Evolutionary conservation across 352 stramenopile species (phyloP).

Genomic region (Globisporangium sylvaticum): DNA sequence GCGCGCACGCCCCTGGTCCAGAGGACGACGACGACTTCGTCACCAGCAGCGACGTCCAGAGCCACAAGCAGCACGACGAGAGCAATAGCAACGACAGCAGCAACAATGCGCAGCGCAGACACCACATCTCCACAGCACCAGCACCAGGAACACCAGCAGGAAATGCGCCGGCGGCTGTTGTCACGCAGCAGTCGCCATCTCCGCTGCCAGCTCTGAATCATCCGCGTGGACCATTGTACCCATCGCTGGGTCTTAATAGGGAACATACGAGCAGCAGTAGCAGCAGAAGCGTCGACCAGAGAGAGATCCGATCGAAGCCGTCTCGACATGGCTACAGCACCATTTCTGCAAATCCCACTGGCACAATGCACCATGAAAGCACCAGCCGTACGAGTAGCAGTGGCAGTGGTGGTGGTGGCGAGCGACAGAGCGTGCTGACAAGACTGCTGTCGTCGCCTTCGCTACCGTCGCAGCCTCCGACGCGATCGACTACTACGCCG

Average conservation of each 20-base stretch:
- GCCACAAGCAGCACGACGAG: background rate
- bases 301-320: constrained; percentile 9
- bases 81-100: background rate
- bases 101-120: background rate
- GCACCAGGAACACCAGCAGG: background rate
- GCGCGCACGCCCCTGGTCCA: background rate
- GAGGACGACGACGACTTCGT: constrained; percentile 8
- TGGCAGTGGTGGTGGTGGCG: background rate
- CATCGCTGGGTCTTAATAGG: background rate
- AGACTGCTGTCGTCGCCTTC: constrained; percentile 3
- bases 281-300: background rate
- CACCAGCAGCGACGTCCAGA: background rate
- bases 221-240: background rate
- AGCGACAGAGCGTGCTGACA: constrained; percentile 8
- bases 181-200: background rate
- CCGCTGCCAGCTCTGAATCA: background rate
- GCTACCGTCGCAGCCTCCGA: background rate
- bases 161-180: background rate
- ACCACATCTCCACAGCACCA: background rate
- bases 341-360: background rate
- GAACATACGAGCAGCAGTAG: background rate
- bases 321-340: constrained; percentile 2
- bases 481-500: background rate
- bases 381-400: background rate
- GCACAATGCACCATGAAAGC: background rate